Conservation (phyloP, 108 stramenopile genomes). For the Cylindrotheca fusiformis region DNA sequence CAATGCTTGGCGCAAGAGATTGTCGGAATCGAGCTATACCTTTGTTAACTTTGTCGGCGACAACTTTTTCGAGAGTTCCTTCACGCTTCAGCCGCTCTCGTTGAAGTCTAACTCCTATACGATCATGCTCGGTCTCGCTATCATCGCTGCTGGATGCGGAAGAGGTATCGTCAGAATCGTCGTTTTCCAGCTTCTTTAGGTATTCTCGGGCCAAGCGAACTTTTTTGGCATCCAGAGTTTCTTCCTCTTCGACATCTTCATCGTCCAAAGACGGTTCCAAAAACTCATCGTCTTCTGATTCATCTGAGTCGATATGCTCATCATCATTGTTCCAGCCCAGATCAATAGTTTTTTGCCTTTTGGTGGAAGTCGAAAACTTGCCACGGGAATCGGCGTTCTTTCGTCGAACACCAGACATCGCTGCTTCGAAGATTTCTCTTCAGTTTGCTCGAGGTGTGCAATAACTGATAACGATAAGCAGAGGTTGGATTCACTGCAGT, state of each 20-base stretch:
- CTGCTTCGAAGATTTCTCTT: slow-evolving; percentile 1
- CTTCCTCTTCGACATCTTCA: slow-evolving; percentile 56
- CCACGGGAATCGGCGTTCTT: slow-evolving; percentile 8
- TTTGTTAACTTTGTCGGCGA: slow-evolving; percentile 56
- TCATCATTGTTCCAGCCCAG: slow-evolving; percentile 26
- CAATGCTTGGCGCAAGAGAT: slow-evolving; percentile 7
- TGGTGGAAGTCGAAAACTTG: slow-evolving; percentile 2
- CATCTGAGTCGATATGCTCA: slow-evolving; percentile 47
- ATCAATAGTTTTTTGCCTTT: slow-evolving; percentile 34
- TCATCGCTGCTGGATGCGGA: slow-evolving; percentile 28
- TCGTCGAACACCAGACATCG: slow-evolving; percentile 28
- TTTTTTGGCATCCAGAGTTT: slow-evolving; percentile 74
- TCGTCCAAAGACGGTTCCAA: slow-evolving; percentile 30
- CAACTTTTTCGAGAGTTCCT: slow-evolving; percentile 51
- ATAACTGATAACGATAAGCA: background rate
- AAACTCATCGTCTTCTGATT: slow-evolving; percentile 29
- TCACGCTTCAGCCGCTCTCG: slow-evolving; percentile 61
- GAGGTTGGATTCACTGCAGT: background rate
- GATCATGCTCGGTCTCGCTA: slow-evolving; percentile 31
- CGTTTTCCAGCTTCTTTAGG: slow-evolving; percentile 51
- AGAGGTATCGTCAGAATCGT: slow-evolving; percentile 27
- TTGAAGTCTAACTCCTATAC: slow-evolving; percentile 40
- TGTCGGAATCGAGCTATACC: slow-evolving; percentile 28
- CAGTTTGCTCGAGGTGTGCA: background rate
- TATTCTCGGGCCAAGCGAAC: slow-evolving; percentile 81